Percentiles rank a stretch among this genome's conserved stretches.
Conservation (phyloP, 2,329 filamentous ascomycete genomes). For the Alternaria viburni region DNA sequence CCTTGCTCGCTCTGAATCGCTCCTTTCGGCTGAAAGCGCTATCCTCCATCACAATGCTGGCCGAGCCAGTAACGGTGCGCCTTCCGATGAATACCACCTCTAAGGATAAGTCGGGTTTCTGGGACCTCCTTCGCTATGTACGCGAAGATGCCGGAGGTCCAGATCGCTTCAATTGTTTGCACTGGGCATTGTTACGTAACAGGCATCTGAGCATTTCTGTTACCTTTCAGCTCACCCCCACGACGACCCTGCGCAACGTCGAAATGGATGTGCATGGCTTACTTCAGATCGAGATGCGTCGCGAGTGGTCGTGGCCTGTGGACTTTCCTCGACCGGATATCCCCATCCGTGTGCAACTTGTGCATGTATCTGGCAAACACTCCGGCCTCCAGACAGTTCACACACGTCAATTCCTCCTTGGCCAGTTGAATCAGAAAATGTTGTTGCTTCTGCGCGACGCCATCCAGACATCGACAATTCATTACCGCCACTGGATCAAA, state of each 20-base stretch:
- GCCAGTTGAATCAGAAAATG: neutral
- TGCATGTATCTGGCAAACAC: neutral
- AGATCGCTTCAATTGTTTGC: neutral
- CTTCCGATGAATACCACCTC: neutral
- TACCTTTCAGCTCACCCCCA: neutral
- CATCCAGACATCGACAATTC: neutral
- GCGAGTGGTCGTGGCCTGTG: neutral
- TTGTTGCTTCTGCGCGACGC: neutral
- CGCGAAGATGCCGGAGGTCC: neutral
- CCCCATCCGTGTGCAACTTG: neutral
- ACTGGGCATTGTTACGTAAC: neutral
- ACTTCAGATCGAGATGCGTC: neutral
- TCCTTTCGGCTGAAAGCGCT: neutral
- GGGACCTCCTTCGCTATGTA: neutral
- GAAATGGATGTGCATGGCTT: neutral
- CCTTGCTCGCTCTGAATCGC: neutral
- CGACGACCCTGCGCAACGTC: neutral
- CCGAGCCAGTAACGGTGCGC: neutral
- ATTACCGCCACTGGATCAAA: neutral
- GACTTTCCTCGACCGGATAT: neutral
- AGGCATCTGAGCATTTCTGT: neutral
- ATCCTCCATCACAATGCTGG: neutral
- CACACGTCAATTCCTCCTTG: neutral
- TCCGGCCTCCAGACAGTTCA: neutral
- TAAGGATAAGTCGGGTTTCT: neutral